Conservation (phyloP, 208 protist species). For the Wallacemonas sp. region DNA sequence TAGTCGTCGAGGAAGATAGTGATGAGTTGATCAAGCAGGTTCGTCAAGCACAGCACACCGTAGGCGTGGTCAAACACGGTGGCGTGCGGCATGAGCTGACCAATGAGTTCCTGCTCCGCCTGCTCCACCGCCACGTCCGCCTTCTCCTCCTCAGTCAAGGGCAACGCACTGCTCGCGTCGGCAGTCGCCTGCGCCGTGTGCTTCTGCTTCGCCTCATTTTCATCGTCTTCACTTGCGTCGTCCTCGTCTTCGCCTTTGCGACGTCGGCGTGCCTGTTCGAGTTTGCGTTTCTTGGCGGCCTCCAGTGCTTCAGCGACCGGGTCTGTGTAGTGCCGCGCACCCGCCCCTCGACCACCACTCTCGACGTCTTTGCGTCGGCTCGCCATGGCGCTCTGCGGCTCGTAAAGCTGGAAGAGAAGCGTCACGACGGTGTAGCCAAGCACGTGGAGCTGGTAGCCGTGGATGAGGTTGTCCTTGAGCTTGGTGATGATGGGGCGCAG, state of each 20-base stretch:
- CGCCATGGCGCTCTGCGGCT: slow-evolving; percentile 51
- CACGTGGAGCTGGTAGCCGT: slow-evolving; percentile 93
- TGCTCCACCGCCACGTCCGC: slow-evolving; percentile 34
- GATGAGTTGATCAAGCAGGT: slow-evolving; percentile 73
- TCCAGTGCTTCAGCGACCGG: slow-evolving; percentile 7
- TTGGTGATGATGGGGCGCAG: slow-evolving; percentile 81
- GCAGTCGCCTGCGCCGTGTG: background rate
- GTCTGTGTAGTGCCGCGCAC: background rate
- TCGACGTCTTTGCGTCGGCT: background rate
- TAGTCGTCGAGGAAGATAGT: slow-evolving; percentile 91
- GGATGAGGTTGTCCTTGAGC: slow-evolving; percentile 85
- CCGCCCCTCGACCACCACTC: background rate
- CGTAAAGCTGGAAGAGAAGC: slow-evolving; percentile 87
- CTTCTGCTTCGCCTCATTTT: background rate
- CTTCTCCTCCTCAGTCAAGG: slow-evolving; percentile 17
- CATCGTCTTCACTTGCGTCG: slow-evolving; percentile 7
- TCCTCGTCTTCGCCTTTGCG: slow-evolving; percentile 14
- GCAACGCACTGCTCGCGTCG: background rate
- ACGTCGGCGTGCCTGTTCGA: slow-evolving; percentile 2
- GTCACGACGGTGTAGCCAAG: slow-evolving; percentile 91
- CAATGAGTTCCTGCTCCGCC: slow-evolving; percentile 61
- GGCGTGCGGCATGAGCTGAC: slow-evolving; percentile 32
- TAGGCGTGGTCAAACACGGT: slow-evolving; percentile 67
- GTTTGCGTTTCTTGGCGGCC: slow-evolving; percentile 18
- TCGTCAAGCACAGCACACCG: slow-evolving; percentile 67